These are phyloP conservation scores for Fraxinus xanthoxyloides DNA, from an alignment of 305 asterid genomes.

Conservation along the genomic window DNA sequence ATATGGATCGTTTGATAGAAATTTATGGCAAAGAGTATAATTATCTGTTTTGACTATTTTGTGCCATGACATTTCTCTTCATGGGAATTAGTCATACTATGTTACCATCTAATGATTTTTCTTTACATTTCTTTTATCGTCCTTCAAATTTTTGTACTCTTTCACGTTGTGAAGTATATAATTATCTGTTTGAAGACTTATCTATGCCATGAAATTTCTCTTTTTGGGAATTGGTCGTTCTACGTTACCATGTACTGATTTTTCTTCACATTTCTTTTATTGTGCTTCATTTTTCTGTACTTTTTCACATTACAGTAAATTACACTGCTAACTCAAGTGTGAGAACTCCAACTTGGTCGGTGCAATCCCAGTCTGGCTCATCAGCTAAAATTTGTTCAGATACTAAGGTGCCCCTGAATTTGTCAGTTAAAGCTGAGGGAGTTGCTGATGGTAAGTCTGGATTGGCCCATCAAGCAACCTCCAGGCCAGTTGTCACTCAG, in stretches of 20 bases:
- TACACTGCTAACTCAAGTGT: conserved; percentile 44
- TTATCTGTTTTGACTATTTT: conserved; percentile 7
- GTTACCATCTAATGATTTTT: conserved; percentile 15
- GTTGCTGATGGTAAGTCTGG: conserved; percentile 47
- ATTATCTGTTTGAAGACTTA: conserved; percentile 12
- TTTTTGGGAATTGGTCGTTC: neutral
- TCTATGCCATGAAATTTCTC: neutral
- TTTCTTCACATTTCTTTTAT: conserved; percentile 1
- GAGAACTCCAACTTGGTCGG: conserved; percentile 71
- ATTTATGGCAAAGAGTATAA: neutral
- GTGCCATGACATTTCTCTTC: neutral
- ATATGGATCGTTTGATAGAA: neutral
- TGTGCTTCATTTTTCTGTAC: conserved; percentile 9
- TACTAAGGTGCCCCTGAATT: conserved; percentile 46
- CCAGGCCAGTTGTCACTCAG: conserved; percentile 55
- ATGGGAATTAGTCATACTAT: neutral
- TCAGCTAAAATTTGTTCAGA: conserved; percentile 51
- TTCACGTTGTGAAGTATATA: conserved; percentile 27
- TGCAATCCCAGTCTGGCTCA: conserved; percentile 56
- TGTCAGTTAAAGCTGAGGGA: conserved; percentile 56
- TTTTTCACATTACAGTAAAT: conserved; percentile 44
- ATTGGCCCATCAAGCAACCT: conserved; percentile 42
- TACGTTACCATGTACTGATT: conserved; percentile 4
- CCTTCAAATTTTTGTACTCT: conserved; percentile 16
- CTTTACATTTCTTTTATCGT: neutral